Base-by-base conservation (phyloP, 2,329 filamentous ascomycete species). In the Tolypocladium capitatum region DNA sequence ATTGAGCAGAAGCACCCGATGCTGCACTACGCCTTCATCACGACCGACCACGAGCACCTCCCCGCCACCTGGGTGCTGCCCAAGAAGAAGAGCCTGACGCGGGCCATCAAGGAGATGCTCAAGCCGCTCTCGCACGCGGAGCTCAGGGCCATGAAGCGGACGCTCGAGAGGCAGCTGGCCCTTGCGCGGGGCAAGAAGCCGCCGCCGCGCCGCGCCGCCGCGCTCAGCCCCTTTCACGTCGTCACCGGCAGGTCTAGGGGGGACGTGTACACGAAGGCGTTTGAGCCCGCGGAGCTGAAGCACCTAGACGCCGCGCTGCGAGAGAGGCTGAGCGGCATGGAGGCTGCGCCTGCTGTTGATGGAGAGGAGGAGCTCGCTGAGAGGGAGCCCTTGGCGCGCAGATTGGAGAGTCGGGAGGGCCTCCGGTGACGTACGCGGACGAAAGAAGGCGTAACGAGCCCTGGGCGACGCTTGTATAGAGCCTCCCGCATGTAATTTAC, bases 1-100 rank as follows among this genome's bases (percentile, higher is more conserved):
- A 63, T 77, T 31, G 60, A 68, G 35, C 55, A 55, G 10, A 58
- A 61, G 5, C 74, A 67, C 46, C 66, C 71, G 10, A 61, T 57
- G 45, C 57, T 72, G 1, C 58, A 71, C 49, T 54, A 62, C n/a
- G 70, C 70, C 33, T 66, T 72, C 46, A 60, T 52, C 30, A 63
- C 59, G 4, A 59, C 57, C 2, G 60, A 66, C 45, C 53, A 58
- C 24, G 53, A 58, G n/a, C 52, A 56, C 28, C 52, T 64, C 35
- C 55, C 59, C 14, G 53, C 52, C 9, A 56, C 54, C 3, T 62
- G 58, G 49, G 49, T 55, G 11, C 24, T 58, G 13, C 55, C 56
- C 36, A 49, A 52, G 28, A 55, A 48, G 45, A 45, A 54, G 32
- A 58, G 60, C 45, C 53, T 63, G n/a, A 55, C 50, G 32, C 53